Evolutionary conservation across 2,329 filamentous ascomycete species (phyloP), one percentile per base, ranked within the genome.

Genomic region (Gliomastix tumulicola): DNA sequence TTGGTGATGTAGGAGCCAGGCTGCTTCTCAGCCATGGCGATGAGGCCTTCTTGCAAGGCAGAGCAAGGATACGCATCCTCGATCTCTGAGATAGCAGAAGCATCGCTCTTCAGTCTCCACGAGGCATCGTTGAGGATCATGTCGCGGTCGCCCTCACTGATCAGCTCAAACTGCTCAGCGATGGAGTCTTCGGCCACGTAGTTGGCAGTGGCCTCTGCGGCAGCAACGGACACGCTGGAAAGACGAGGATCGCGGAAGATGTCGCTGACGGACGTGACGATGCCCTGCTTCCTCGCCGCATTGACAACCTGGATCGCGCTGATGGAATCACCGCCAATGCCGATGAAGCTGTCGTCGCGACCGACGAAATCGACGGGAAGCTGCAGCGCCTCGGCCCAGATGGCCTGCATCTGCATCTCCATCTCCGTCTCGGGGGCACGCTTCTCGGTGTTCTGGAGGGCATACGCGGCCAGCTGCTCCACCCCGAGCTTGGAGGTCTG

Each of bases 41-140:
- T 61, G 3, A 74, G 55, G 5, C 63, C 66, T 43, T 69, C 66
- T 40, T 74, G 70, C 1, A 71, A 47, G 1, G 67, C 1, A 64
- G 41, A 0, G 60, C 55, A 17, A 68, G 45, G 63, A 31, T 60
- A 66, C 1, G 57, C 43, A 37, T 68, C 61, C 22, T 54, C 35
- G 16, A 37, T 32, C 8, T 15, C 27, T 11, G 13, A 6, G 8
- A 16, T n/a, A 19, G 7, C 13, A 7, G 15, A 37, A 21, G 8
- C 19, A 37, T 25, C 25, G 23, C 16, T 17, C 21, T 16, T 13
- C 25, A 2, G 18, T 18, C 30, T 31, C 20, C 35, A 22, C 13
- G 5, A 16, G 27, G 8, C 19, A 31, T 10, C 9, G 17, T 30
- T 20, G 22, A 32, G 27, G 10, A 37, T 19, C 12, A 32, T 20